These are phyloP conservation scores for Aspergillus arachidicola DNA, from an alignment of 2,329 filamentous ascomycete species.

Conservation along the genomic window DNA sequence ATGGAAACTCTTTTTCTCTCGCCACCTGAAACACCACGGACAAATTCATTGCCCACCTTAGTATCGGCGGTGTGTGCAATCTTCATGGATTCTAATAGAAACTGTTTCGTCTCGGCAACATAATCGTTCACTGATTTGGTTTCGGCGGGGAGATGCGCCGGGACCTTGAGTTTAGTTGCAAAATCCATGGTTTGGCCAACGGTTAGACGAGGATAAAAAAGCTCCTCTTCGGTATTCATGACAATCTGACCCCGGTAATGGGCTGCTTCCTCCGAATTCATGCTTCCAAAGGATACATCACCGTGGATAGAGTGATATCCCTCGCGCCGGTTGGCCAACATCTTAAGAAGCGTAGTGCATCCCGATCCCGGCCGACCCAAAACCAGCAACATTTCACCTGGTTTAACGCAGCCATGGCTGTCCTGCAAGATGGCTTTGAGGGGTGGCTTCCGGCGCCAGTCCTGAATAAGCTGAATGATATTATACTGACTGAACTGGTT, in stretches of 20 bases:
- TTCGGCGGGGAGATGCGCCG: conserved; percentile 68
- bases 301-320: conserved; percentile 62
- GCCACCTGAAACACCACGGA: conserved; percentile 66
- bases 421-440: conserved; percentile 65
- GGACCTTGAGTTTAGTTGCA: conserved; percentile 66
- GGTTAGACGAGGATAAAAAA: conserved; percentile 54
- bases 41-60: conserved; percentile 65
- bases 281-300: conserved; percentile 58
- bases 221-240: conserved; percentile 56
- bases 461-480: conserved; percentile 53
- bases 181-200: conserved; percentile 58
- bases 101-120: conserved; percentile 51
- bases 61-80: conserved; percentile 63
- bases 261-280: conserved; percentile 44
- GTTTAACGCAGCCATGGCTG: conserved; percentile 67
- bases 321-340: conserved; percentile 64
- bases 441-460: conserved; percentile 57
- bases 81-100: conserved; percentile 57
- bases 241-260: conserved; percentile 60
- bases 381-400: conserved; percentile 72
- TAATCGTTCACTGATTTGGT: conserved; percentile 62
- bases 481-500: conserved; percentile 62
- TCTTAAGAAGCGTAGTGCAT: conserved; percentile 70
- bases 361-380: conserved; percentile 68
- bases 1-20: conserved; percentile 69